phyloP scores from a whole-genome alignment of 2,329 filamentous ascomycete species.

The Cladosporium sp. region DNA sequence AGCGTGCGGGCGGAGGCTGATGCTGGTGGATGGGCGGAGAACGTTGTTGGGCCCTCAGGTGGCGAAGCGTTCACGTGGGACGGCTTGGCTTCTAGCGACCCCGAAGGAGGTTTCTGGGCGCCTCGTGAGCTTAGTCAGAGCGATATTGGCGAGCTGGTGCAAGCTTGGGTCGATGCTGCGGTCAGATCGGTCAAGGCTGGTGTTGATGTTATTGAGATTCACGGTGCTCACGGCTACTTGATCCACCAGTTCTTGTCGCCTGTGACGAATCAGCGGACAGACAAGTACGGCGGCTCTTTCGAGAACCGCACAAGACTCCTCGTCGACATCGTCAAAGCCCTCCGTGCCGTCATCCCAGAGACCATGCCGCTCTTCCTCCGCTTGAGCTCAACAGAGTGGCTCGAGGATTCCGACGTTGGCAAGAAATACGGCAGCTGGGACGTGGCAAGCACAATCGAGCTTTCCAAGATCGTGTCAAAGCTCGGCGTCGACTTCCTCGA shows the following conservation, averaged over 20 bases:
- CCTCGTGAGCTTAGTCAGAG: conserved; percentile 46
- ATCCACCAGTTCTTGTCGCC: conserved; percentile 67
- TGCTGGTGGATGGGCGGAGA: conserved; percentile 50
- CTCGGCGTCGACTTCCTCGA: conserved; percentile 82
- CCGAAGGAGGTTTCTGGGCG: conserved; percentile 34
- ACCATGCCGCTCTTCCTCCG: conserved; percentile 68
- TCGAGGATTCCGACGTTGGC: conserved; percentile 54
- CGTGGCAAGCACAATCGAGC: conserved; percentile 56
- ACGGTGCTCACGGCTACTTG: conserved; percentile 75
- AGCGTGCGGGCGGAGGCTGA: conserved; percentile 49
- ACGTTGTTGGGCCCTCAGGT: conserved; percentile 53
- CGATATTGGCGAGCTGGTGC: conserved; percentile 62
- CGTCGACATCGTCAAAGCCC: conserved; percentile 57
- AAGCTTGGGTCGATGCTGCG: conserved; percentile 60
- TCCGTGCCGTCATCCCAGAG: conserved; percentile 57
- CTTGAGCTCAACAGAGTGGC: conserved; percentile 69
- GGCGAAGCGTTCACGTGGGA: conserved; percentile 40
- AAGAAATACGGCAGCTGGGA: conserved; percentile 62
- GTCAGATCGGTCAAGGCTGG: conserved; percentile 54
- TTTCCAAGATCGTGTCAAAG: conserved; percentile 65
- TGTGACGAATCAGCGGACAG: conserved; percentile 62
- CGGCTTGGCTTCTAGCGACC: conserved; percentile 22
- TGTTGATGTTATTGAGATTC: conserved; percentile 74
- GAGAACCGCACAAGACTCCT: conserved; percentile 67
- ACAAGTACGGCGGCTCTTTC: conserved; percentile 63